phyloP scores from a whole-genome alignment of 345 rosid species.

The Gossypium anomalum region DNA sequence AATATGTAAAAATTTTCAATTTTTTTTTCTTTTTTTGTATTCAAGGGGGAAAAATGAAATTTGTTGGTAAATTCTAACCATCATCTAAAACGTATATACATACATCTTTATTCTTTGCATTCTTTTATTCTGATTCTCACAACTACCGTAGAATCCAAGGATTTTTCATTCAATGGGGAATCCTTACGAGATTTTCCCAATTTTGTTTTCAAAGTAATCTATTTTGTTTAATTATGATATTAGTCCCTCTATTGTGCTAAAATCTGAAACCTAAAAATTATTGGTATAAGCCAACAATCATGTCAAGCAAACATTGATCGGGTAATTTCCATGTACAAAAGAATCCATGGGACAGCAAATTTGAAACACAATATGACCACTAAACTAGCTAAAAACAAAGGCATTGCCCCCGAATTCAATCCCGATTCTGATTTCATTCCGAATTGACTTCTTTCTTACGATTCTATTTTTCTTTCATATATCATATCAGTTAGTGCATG shows the following conservation, averaged over 20 bases:
- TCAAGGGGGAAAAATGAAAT: background rate
- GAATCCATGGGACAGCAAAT: conserved; percentile 41
- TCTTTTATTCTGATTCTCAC: background rate
- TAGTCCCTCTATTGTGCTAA: too few species aligned
- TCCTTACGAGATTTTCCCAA: background rate
- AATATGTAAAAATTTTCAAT: background rate
- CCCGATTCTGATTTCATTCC: conserved; percentile 11
- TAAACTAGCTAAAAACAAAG: conserved; percentile 25
- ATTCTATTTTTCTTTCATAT: conserved; percentile 8
- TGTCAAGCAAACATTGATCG: conserved; percentile 5
- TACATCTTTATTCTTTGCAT: background rate
- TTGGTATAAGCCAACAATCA: background rate
- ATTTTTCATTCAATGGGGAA: background rate
- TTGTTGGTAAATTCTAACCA: conserved; percentile 10
- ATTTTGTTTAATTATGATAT: too few species aligned
- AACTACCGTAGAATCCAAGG: background rate
- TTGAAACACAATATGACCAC: conserved; percentile 26
- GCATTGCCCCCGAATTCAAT: conserved; percentile 12
- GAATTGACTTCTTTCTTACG: background rate
- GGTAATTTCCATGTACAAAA: conserved; percentile 43
- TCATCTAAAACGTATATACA: background rate
- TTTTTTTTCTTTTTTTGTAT: background rate
- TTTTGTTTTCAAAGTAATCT: background rate
- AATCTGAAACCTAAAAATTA: background rate
- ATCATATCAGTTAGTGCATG: conserved; percentile 11